Evolutionary conservation across 1,284 basidiomycete species (phyloP).

Genomic region (Bjerkandera adusta): DNA sequence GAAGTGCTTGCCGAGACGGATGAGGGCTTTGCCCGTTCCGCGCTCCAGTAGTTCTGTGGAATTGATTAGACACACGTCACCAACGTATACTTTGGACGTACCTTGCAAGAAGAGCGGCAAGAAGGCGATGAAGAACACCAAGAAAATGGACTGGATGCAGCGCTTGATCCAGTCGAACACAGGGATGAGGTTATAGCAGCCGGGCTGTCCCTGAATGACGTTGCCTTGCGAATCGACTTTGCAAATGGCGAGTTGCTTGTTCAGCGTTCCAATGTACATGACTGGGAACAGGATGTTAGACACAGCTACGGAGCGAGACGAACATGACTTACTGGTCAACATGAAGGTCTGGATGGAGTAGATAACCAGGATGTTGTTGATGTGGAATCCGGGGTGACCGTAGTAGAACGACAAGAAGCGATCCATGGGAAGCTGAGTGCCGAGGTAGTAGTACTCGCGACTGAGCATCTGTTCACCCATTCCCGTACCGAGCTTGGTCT

Average conservation of each 20-base stretch:
- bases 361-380: conserved; percentile 99
- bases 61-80: conserved; percentile 4
- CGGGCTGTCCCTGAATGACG: conserved; percentile 76
- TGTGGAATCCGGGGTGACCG: conserved; percentile 99
- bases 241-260: conserved; percentile 88
- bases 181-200: conserved; percentile 92
- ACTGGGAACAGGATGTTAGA: conserved; percentile 42
- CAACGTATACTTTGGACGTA: conserved; percentile 31
- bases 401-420: conserved; percentile 99
- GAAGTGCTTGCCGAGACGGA: conserved; percentile 94
- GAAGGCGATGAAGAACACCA: conserved; percentile 97
- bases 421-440: conserved; percentile 96
- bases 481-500: conserved; percentile 99
- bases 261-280: conserved; percentile 91
- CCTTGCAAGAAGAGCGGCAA: conserved; percentile 94
- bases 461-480: conserved; percentile 99
- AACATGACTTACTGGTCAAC: conserved; percentile 67
- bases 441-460: conserved; percentile 99
- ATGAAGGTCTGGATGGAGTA: conserved; percentile 96
- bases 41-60: conserved; percentile 85
- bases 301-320: conserved; percentile 10
- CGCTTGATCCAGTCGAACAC: conserved; percentile 97
- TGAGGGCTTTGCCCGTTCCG: conserved; percentile 89
- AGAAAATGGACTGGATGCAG: conserved; percentile 93
- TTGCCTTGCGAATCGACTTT: conserved; percentile 79